Percentiles rank a stretch among this genome's conserved stretches.
These are phyloP conservation scores for Xanthoconium stramineum DNA, from an alignment of 768 basidiomycete species.

Conservation along the genomic window DNA sequence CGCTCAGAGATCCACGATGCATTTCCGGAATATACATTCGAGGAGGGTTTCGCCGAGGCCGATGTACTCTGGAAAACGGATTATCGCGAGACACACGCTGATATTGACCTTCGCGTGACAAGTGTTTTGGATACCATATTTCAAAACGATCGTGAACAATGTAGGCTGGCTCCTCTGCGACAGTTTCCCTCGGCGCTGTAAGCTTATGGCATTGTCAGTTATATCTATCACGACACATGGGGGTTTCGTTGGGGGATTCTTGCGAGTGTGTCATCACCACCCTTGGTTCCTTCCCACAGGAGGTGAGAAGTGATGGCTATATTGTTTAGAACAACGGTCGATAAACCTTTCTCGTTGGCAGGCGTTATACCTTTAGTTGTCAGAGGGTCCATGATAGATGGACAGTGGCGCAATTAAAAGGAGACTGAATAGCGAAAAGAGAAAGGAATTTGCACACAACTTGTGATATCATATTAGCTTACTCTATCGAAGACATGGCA, in stretches of 20 bases:
- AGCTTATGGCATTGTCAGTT: conserved; percentile 34
- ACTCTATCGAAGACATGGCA: not conserved
- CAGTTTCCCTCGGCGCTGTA: not conserved
- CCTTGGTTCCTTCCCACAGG: conserved; percentile 55
- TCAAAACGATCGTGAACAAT: not conserved
- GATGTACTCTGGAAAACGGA: conserved; percentile 40
- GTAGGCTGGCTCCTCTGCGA: not conserved
- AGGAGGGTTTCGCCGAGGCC: conserved; percentile 54
- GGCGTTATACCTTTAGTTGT: conserved; percentile 2
- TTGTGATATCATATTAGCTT: no score
- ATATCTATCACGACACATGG: conserved; percentile 66
- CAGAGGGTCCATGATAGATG: not conserved
- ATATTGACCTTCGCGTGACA: not conserved
- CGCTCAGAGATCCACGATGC: conserved; percentile 35
- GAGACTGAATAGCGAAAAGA: not conserved
- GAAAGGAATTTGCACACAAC: not conserved
- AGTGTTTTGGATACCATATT: not conserved
- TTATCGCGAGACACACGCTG: conserved; percentile 6
- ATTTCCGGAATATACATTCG: conserved; percentile 50
- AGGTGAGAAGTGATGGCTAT: conserved; percentile 37
- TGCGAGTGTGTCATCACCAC: conserved; percentile 43
- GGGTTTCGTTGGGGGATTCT: conserved; percentile 57
- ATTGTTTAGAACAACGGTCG: not conserved
- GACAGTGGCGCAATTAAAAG: not conserved
- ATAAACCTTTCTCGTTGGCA: not conserved